phyloP scores from a whole-genome alignment of 1,284 basidiomycete species.

The Neotropicomus parvogracilis region DNA sequence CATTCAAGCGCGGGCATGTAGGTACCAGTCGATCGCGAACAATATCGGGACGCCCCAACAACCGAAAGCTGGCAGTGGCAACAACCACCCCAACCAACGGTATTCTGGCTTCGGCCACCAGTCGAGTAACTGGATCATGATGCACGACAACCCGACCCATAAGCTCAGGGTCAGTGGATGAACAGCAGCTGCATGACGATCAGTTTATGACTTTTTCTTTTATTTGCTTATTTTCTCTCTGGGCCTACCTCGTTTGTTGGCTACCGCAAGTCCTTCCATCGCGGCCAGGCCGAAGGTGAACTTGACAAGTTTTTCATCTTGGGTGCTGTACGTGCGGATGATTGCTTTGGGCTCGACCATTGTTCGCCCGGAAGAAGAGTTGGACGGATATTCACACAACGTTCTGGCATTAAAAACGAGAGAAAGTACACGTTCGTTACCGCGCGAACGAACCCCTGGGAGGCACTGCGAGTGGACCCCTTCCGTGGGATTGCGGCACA shows the following conservation, averaged over 20 bases:
- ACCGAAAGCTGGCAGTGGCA: slow-evolving; percentile 63
- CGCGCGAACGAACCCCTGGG: not conserved
- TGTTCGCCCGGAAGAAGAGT: not conserved
- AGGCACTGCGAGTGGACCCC: too few species aligned
- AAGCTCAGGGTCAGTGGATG: slow-evolving; percentile 56
- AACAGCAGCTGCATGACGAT: slow-evolving; percentile 46
- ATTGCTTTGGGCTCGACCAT: slow-evolving; percentile 37
- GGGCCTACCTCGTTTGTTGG: slow-evolving; percentile 59
- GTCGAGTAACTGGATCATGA: slow-evolving; percentile 55
- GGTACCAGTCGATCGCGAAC: slow-evolving; percentile 67
- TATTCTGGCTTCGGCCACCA: slow-evolving; percentile 57
- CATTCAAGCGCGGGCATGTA: slow-evolving; percentile 25
- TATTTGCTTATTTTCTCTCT: not conserved
- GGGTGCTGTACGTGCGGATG: slow-evolving; percentile 51
- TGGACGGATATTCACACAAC: slow-evolving; percentile 5
- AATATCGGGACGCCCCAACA: slow-evolving; percentile 62
- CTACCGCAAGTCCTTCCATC: slow-evolving; percentile 68
- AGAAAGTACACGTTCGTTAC: slow-evolving; percentile 10
- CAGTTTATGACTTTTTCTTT: not conserved
- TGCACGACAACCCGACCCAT: slow-evolving; percentile 58
- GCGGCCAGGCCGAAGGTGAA: slow-evolving; percentile 67
- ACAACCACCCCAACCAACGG: slow-evolving; percentile 50
- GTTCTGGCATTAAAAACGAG: not conserved
- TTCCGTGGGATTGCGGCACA: too few species aligned
- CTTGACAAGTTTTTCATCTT: slow-evolving; percentile 56